A percentile compares a stretch with the other conserved stretches of the same genome.
Conservation (phyloP, 768 basidiomycete species). For the Mycena rosella region DNA sequence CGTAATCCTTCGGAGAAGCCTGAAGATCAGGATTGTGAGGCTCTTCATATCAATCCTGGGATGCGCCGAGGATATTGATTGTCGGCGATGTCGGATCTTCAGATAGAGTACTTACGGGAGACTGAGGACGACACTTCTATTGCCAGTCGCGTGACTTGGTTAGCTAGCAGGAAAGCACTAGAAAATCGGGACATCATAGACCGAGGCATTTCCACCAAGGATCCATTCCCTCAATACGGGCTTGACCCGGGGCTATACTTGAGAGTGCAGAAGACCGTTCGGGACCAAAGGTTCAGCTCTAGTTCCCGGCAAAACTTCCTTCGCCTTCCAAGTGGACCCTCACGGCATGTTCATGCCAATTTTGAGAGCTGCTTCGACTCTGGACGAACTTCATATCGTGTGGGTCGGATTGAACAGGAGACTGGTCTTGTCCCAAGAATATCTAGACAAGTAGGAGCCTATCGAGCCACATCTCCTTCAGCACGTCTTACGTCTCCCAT, state of each 20-base stretch:
- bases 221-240: background rate
- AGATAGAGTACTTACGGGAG: background rate
- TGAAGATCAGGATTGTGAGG: too few species aligned
- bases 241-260: background rate
- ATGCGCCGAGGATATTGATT: background rate
- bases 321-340: background rate
- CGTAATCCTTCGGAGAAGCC: too few species aligned
- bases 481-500: background rate
- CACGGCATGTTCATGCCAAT: background rate
- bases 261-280: background rate
- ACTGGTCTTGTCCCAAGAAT: background rate
- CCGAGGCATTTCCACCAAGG: background rate
- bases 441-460: conserved; percentile 1
- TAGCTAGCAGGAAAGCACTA: background rate
- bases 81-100: background rate
- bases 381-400: background rate
- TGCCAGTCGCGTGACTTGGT: background rate
- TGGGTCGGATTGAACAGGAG: background rate
- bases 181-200: background rate
- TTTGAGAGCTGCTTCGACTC: background rate
- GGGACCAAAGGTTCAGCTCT: background rate
- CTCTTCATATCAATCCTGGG: too few species aligned
- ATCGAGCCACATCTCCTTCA: too few species aligned
- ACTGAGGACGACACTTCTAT: background rate
- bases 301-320: background rate